A percentile compares a stretch with the other conserved stretches of the same genome.
phyloP scores from a whole-genome alignment of 1,284 basidiomycete genomes.

The Leucoagaricus sp. region DNA sequence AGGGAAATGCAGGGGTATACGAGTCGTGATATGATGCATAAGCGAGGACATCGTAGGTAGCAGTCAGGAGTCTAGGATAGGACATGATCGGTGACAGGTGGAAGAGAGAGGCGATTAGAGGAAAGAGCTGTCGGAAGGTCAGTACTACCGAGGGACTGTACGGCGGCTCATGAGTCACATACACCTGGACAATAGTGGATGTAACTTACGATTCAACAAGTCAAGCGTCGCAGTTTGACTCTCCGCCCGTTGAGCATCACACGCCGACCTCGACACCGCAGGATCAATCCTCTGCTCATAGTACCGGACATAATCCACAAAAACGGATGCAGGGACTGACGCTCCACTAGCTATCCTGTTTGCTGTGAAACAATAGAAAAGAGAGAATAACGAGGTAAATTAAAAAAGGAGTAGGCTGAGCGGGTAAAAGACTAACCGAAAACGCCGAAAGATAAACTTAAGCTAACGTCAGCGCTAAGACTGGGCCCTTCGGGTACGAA shows the following conservation, averaged over 20 bases:
- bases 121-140: no score
- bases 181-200: background rate
- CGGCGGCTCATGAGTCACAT: no score
- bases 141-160: no score
- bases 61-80: no score
- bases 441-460: slow-evolving; percentile 9
- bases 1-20: no score
- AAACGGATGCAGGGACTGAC: background rate
- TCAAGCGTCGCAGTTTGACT: background rate
- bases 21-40: no score
- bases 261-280: background rate
- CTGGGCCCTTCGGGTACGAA: slow-evolving; percentile 3
- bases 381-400: no score
- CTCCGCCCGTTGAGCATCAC: background rate
- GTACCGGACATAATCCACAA: slow-evolving; percentile 7
- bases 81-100: no score
- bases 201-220: slow-evolving; percentile 7
- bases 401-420: background rate
- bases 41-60: no score
- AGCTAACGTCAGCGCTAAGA: background rate
- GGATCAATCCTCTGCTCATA: slow-evolving; percentile 3
- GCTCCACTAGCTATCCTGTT: background rate
- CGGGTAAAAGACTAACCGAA: background rate
- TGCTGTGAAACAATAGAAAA: background rate
- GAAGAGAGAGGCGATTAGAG: no score